Percentiles rank a stretch among this genome's conserved stretches.
phyloP scores from a whole-genome alignment of 2,329 filamentous ascomycete species.

The Onygenales sp. region DNA sequence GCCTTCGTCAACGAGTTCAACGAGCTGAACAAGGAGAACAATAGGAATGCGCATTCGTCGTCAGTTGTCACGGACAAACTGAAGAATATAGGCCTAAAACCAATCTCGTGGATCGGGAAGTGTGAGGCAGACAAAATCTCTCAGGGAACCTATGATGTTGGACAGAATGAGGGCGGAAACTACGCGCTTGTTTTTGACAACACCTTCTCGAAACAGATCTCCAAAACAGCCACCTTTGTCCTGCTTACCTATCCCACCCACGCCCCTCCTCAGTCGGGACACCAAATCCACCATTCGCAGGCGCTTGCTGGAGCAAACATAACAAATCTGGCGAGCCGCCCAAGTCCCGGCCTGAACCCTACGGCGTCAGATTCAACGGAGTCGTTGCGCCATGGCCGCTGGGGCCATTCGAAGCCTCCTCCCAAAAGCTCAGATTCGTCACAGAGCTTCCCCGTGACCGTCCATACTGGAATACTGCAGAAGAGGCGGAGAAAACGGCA shows the following conservation, averaged over 20 bases:
- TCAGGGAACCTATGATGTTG: slow-evolving; percentile 79
- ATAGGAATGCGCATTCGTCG: slow-evolving; percentile 48
- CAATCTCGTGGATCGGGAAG: slow-evolving; percentile 74
- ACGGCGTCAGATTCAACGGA: slow-evolving; percentile 42
- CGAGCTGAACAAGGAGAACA: slow-evolving; percentile 22
- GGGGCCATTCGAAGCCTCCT: slow-evolving; percentile 6
- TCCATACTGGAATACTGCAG: slow-evolving; percentile 75
- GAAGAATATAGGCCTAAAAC: slow-evolving; percentile 51
- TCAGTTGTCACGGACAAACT: slow-evolving; percentile 61
- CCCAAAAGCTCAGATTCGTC: slow-evolving; percentile 18
- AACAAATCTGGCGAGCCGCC: neutral
- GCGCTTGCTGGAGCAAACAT: slow-evolving; percentile 31
- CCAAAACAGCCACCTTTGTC: slow-evolving; percentile 91
- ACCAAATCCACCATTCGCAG: slow-evolving; percentile 43
- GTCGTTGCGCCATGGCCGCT: slow-evolving; percentile 33
- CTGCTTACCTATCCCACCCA: slow-evolving; percentile 87
- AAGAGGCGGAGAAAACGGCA: slow-evolving; percentile 90
- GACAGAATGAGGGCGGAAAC: slow-evolving; percentile 68
- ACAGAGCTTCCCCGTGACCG: slow-evolving; percentile 36
- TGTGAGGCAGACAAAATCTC: slow-evolving; percentile 95
- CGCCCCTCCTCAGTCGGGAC: slow-evolving; percentile 34
- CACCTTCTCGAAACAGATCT: slow-evolving; percentile 90
- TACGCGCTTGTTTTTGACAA: slow-evolving; percentile 98
- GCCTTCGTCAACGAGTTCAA: slow-evolving; percentile 21
- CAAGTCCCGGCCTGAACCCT: slow-evolving; percentile 32